Conservation (phyloP, 139 green algal genomes). For the Chlamydomonas incerta region DNA sequence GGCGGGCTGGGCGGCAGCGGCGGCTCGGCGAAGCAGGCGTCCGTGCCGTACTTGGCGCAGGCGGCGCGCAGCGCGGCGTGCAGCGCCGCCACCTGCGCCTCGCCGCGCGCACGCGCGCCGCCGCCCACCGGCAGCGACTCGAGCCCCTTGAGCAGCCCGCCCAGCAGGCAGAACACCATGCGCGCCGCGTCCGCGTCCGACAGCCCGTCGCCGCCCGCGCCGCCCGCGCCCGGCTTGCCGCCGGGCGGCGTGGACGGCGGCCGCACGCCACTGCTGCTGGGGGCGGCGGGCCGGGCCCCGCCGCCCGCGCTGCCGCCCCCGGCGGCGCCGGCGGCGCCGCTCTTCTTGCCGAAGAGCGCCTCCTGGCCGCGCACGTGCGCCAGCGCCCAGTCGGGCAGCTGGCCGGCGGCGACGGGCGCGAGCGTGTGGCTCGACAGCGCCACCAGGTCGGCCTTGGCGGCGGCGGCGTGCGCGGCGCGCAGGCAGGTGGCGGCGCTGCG, state of each 20-base stretch:
- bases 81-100: slow-evolving; percentile 41
- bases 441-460: slow-evolving; percentile 43
- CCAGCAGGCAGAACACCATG: slow-evolving; percentile 49
- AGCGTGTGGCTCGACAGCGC: slow-evolving; percentile 51
- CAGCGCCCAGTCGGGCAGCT: slow-evolving; percentile 56
- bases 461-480: slow-evolving; percentile 32
- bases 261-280: not conserved
- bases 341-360: slow-evolving; percentile 11
- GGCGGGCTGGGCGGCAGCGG: slow-evolving; percentile 32
- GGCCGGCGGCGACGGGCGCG: slow-evolving; percentile 27
- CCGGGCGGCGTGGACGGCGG: not conserved
- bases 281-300: no score
- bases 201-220: no score
- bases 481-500: slow-evolving; percentile 36
- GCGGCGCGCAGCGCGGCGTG: slow-evolving; percentile 31
- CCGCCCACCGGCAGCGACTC: not conserved
- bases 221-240: no score
- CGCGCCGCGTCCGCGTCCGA: slow-evolving; percentile 46
- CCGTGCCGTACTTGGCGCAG: slow-evolving; percentile 53
- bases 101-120: slow-evolving; percentile 10
- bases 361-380: slow-evolving; percentile 55
- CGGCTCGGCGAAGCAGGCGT: slow-evolving; percentile 51
- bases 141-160: not conserved
- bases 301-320: no score
- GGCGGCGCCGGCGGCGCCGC: not conserved